Evolutionary conservation across 1,284 basidiomycete species (phyloP).

Genomic region (Coniferiporia weirii): DNA sequence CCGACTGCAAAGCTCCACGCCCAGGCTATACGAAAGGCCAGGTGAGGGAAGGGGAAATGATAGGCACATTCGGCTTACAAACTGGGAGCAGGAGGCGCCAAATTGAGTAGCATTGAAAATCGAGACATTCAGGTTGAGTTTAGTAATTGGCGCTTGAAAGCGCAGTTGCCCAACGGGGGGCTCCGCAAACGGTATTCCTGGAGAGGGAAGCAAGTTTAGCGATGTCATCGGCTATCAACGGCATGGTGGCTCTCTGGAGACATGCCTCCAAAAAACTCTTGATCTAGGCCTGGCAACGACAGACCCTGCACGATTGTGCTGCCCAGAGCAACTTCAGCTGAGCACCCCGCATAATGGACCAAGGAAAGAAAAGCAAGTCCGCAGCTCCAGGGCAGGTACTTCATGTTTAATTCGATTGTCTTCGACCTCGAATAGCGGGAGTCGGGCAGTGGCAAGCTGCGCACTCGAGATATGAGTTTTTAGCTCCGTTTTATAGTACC

Average conservation of each 20-base stretch:
- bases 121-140: conserved; percentile 29
- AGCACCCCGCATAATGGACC: background rate
- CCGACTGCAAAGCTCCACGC: no score
- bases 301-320: background rate
- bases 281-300: background rate
- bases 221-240: background rate
- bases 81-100: conserved; percentile 55
- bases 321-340: background rate
- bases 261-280: conserved; percentile 9
- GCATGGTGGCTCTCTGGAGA: background rate
- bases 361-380: background rate
- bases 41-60: background rate
- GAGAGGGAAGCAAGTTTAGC: background rate
- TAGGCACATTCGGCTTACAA: conserved; percentile 16
- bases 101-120: conserved; percentile 43
- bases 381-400: no score
- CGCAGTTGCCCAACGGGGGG: conserved; percentile 50
- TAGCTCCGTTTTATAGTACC: no score
- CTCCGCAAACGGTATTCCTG: conserved; percentile 60
- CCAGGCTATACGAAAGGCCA: no score
- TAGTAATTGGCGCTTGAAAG: conserved; percentile 54
- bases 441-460: no score
- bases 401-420: background rate
- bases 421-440: no score
- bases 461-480: no score